These are phyloP conservation scores for Moniliella sp. DNA, from an alignment of 1,284 basidiomycete species.

Conservation along the genomic window DNA sequence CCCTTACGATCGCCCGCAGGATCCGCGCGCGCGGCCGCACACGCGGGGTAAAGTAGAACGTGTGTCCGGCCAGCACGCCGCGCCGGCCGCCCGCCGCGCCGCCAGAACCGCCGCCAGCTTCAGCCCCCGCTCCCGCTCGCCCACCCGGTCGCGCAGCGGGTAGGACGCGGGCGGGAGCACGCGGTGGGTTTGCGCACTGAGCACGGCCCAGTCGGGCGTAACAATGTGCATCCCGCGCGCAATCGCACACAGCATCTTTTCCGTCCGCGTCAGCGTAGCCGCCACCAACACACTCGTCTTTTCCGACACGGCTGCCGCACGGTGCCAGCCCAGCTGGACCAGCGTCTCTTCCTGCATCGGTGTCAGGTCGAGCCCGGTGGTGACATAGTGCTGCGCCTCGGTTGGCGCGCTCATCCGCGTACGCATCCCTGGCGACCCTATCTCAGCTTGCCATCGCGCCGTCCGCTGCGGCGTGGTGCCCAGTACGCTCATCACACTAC, in stretches of 20 bases:
- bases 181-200: constrained; percentile 2
- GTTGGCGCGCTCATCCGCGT: no score
- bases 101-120: constrained; percentile 2
- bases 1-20: constrained; percentile 4
- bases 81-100: constrained; percentile 3
- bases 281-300: constrained; percentile 7
- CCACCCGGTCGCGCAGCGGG: constrained; percentile 3
- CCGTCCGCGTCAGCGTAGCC: constrained; percentile 5
- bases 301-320: constrained; percentile 4
- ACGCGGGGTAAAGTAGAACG: constrained; percentile 3
- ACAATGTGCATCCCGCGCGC: constrained; percentile 7
- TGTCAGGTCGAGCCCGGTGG: constrained; percentile 5
- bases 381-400: constrained; percentile 4
- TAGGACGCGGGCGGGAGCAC: no score
- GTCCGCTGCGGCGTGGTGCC: no score
- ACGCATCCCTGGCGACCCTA: no score
- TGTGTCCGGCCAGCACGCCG: constrained; percentile 5
- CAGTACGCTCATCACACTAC: no score
- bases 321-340: constrained; percentile 1
- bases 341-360: constrained; percentile 2
- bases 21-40: constrained; percentile 4
- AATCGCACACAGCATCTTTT: constrained; percentile 10
- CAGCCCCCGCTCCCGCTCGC: constrained; percentile 4
- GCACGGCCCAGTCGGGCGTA: constrained; percentile 4
- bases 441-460: no score